Evolutionary conservation across 139 green algal species (phyloP).

Genomic region (Chlorella sp.): DNA sequence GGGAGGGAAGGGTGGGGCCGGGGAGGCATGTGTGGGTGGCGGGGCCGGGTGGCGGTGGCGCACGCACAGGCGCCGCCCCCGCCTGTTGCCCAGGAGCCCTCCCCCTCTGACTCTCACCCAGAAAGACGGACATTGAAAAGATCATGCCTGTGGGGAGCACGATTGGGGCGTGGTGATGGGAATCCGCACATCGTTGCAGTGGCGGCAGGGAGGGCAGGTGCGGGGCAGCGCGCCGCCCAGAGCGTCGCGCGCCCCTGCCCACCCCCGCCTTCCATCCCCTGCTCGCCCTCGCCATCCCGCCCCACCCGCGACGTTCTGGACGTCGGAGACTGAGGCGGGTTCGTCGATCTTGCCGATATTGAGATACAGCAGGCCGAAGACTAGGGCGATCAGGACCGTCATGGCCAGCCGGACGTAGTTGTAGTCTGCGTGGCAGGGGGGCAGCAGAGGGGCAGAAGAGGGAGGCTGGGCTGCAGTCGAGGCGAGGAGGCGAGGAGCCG

Average conservation of each 20-base stretch:
- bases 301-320: conserved; percentile 42
- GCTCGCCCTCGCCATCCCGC: background rate
- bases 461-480: background rate
- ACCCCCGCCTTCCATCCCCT: background rate
- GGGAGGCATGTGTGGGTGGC: too few relatives aligned
- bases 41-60: too few relatives aligned
- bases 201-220: background rate
- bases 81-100: too few relatives aligned
- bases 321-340: background rate
- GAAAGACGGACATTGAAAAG: conserved; percentile 20
- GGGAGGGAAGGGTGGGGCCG: too few relatives aligned
- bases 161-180: background rate
- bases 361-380: conserved; percentile 37
- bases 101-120: too few relatives aligned
- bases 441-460: background rate
- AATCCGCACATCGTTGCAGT: background rate
- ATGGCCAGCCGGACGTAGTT: conserved; percentile 38
- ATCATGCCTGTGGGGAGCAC: conserved; percentile 1
- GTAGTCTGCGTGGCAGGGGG: background rate
- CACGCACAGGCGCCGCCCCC: too few relatives aligned
- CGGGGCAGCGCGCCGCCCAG: background rate
- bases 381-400: conserved; percentile 41
- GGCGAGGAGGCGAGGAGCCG: background rate
- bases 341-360: conserved; percentile 24
- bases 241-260: background rate